phyloP scores from a whole-genome alignment of 345 rosid genomes.

The Gossypium arboreum region DNA sequence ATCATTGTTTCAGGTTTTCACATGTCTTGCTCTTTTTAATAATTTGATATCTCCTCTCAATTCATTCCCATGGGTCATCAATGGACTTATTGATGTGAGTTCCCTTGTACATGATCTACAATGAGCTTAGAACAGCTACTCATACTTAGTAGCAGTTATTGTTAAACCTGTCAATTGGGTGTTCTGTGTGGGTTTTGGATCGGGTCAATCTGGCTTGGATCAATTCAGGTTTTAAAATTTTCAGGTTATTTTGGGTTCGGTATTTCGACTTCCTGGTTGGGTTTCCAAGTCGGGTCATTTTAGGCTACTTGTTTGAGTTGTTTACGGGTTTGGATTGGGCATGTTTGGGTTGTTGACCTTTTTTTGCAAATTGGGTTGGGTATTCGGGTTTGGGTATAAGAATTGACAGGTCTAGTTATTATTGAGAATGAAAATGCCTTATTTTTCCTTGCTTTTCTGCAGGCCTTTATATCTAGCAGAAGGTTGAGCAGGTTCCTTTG shows the following conservation, averaged over 20 bases:
- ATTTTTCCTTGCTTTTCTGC: slow-evolving; percentile 19
- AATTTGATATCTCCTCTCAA: slow-evolving; percentile 86
- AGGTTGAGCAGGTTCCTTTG: slow-evolving; percentile 75
- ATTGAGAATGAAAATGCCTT: slow-evolving; percentile 1
- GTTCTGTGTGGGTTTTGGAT: too few relatives aligned
- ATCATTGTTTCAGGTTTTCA: slow-evolving; percentile 64
- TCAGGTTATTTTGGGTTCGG: too few relatives aligned
- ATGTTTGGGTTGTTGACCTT: too few relatives aligned
- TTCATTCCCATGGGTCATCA: slow-evolving; percentile 96
- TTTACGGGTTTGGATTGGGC: too few relatives aligned
- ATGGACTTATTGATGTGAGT: slow-evolving; percentile 93
- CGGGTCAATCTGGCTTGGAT: too few relatives aligned
- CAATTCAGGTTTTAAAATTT: too few relatives aligned
- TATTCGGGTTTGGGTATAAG: too few relatives aligned
- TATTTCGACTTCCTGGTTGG: too few relatives aligned
- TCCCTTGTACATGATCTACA: slow-evolving; percentile 7
- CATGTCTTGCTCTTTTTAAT: slow-evolving; percentile 88
- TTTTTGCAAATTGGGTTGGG: too few relatives aligned
- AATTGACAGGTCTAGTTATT: neutral
- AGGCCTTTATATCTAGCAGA: slow-evolving; percentile 86
- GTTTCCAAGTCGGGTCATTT: too few relatives aligned
- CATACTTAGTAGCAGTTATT: slow-evolving; percentile 3
- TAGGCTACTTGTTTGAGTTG: too few relatives aligned
- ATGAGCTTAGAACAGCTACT: slow-evolving; percentile 1
- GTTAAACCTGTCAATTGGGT: too few relatives aligned